Evolutionary conservation across 768 basidiomycete species (phyloP).

Genomic region (Psilocybe cyanescens): DNA sequence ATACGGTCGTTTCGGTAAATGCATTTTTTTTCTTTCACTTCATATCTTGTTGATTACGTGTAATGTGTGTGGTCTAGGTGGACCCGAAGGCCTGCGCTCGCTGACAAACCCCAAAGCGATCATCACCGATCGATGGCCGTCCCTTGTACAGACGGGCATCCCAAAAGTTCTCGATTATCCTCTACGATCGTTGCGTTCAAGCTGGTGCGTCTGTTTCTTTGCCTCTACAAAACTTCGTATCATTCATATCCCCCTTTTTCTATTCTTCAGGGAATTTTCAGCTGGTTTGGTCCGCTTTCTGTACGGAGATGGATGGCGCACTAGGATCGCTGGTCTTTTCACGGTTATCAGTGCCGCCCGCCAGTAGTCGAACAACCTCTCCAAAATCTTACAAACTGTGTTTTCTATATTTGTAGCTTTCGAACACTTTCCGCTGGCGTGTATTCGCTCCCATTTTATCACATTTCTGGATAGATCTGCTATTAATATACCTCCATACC

Average conservation of each 20-base stretch:
- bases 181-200: slow-evolving; percentile 67
- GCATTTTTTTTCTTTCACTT: slow-evolving; percentile 18
- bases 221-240: not conserved
- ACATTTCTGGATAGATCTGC: slow-evolving; percentile 8
- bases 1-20: slow-evolving; percentile 87
- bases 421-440: not conserved
- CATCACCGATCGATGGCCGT: slow-evolving; percentile 85
- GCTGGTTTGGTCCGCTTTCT: slow-evolving; percentile 53
- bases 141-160: slow-evolving; percentile 81
- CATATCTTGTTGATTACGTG: slow-evolving; percentile 12
- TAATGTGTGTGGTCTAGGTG: slow-evolving; percentile 52
- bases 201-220: slow-evolving; percentile 60
- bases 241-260: not conserved
- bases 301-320: slow-evolving; percentile 57
- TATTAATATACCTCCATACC: slow-evolving; percentile 19
- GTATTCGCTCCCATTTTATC: slow-evolving; percentile 1
- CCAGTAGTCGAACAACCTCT: slow-evolving; percentile 16
- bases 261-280: slow-evolving; percentile 49
- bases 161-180: slow-evolving; percentile 89
- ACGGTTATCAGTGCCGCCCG: slow-evolving; percentile 38
- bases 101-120: slow-evolving; percentile 91
- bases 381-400: not conserved
- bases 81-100: slow-evolving; percentile 89
- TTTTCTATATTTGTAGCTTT: not conserved
- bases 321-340: slow-evolving; percentile 46